Evolutionary conservation across 1,139 yeast genomes (phyloP), one percentile per base, ranked within the genome.

Genomic region (Yamadazyma buinensis): DNA sequence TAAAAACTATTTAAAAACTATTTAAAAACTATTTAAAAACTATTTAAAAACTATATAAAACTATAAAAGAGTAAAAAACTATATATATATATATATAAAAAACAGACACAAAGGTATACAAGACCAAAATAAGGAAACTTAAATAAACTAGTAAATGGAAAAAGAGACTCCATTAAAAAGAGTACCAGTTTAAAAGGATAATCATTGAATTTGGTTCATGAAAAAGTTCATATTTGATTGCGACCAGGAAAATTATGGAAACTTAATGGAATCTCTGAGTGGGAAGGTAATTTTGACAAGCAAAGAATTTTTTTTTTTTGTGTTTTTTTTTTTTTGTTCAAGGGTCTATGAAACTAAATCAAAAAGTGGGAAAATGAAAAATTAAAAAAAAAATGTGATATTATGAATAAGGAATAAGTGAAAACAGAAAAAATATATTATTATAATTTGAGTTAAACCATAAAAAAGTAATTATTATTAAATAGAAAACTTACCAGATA

Each of bases 71-170:
- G 11, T 9, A 5, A 25, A n/a, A n/a, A 27, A 27, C n/a, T 23
- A 23, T 23, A 21, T 10, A 4, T 19, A 19, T 7, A 19, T 9
- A 19, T 19, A 19, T 15, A n/a, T 9, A 28, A 21, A 29, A 9
- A 17, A n/a, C 4, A 23, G 23, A 22, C 39, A 36, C 36, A 32
- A 36, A 29, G 23, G 24, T 9, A 22, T 32, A 33, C 15, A 35
- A 40, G 43, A 40, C 43, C 43, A 40, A 38, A 35, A 28, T 32
- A 40, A 38, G 41, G 40, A 38, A 40, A 38, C 43, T 30, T 20
- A 35, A 27, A 32, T 25, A 28, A 36, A 35, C 37, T 28, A 28
- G 35, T 23, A 34, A 34, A 33, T 31, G 22, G 19, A 33, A 35
- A 30, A 32, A 36, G 39, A 36, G 39, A 36, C 33, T 32, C 39